Conservation (phyloP, 345 rosid genomes). For the Cardamine resedifolia region DNA sequence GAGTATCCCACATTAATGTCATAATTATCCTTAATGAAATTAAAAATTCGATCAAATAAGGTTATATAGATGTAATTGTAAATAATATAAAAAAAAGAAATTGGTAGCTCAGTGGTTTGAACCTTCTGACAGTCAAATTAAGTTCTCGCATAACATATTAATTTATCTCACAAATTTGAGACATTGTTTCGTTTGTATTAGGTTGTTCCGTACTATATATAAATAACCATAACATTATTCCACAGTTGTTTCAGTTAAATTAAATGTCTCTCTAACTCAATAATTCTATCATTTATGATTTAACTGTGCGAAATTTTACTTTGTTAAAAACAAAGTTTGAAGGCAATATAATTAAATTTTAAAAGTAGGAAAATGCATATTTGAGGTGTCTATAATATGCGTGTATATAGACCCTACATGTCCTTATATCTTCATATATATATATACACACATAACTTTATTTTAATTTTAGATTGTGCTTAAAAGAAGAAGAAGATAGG, state of each 20-base stretch:
- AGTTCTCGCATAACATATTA: no score
- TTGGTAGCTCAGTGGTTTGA: no score
- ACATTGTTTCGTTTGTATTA: not conserved
- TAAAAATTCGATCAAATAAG: no score
- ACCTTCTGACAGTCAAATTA: no score
- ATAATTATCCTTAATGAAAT: no score
- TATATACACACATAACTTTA: not conserved
- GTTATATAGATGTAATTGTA: no score
- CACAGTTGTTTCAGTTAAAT: not conserved
- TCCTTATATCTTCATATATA: constrained; percentile 5
- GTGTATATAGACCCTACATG: constrained; percentile 28
- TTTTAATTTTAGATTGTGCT: not conserved
- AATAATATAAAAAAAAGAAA: no score
- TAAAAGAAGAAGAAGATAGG: constrained; percentile 20
- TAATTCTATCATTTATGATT: not conserved
- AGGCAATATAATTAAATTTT: not conserved
- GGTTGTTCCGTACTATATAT: not conserved
- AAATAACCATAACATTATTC: not conserved
- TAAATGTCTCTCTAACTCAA: not conserved
- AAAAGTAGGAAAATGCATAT: constrained; percentile 17
- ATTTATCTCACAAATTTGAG: no score
- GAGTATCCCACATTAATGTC: no score
- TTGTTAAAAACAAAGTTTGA: not conserved
- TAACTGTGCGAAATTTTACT: not conserved
- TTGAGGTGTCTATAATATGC: constrained; percentile 1